A percentile compares a stretch with the other conserved stretches of the same genome.
Conservation (phyloP, 2,329 filamentous ascomycete genomes). For the Trichoderma sp. region DNA sequence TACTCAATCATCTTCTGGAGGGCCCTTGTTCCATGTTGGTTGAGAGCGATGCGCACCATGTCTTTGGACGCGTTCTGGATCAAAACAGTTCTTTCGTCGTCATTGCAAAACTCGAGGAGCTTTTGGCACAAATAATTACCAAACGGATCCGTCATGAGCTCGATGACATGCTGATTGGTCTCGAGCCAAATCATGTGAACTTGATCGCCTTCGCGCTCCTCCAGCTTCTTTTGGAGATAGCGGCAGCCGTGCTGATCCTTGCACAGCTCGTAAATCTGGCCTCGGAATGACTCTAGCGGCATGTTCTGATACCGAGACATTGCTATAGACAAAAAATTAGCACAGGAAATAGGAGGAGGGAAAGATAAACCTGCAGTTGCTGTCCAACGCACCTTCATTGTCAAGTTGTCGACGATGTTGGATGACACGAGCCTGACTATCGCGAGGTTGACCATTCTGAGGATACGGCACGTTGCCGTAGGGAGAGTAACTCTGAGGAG, state of each 20-base stretch:
- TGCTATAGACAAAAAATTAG: slow-evolving; percentile 38
- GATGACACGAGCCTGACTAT: slow-evolving; percentile 73
- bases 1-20: slow-evolving; percentile 99
- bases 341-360: not conserved
- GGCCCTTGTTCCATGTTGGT: slow-evolving; percentile 94
- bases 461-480: slow-evolving; percentile 53
- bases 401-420: slow-evolving; percentile 73
- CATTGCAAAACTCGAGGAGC: slow-evolving; percentile 89
- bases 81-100: slow-evolving; percentile 89
- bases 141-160: slow-evolving; percentile 98
- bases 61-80: slow-evolving; percentile 86
- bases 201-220: slow-evolving; percentile 79
- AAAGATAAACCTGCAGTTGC: not conserved
- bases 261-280: slow-evolving; percentile 85
- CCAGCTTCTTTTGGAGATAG: slow-evolving; percentile 94
- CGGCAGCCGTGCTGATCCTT: slow-evolving; percentile 98
- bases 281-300: slow-evolving; percentile 74
- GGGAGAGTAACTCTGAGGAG: slow-evolving; percentile 56
- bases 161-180: slow-evolving; percentile 88
- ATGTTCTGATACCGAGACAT: slow-evolving; percentile 83
- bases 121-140: slow-evolving; percentile 99
- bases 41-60: slow-evolving; percentile 90
- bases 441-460: slow-evolving; percentile 54
- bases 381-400: slow-evolving; percentile 58
- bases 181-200: slow-evolving; percentile 93